These are phyloP conservation scores for Apostasia ramifera DNA, from an alignment of 106 monocot genomes.

Conservation along the genomic window DNA sequence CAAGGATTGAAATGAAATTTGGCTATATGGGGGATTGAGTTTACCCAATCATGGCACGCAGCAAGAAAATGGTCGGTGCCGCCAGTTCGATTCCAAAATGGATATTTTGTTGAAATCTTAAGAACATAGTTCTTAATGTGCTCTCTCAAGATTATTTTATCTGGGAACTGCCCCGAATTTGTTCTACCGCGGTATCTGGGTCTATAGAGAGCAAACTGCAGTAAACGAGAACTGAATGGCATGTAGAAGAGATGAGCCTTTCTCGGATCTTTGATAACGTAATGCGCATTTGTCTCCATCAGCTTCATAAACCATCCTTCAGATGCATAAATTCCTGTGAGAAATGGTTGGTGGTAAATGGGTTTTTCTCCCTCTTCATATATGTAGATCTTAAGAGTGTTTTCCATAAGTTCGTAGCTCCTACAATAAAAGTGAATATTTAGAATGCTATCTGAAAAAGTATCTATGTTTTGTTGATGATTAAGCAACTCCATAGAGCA, in stretches of 20 bases:
- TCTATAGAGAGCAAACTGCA: slow-evolving; percentile 19
- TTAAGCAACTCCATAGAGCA: too few relatives aligned
- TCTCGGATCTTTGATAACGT: slow-evolving; percentile 17
- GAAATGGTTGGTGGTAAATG: slow-evolving; percentile 35
- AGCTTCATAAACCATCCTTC: slow-evolving; percentile 71
- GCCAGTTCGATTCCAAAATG: slow-evolving; percentile 53
- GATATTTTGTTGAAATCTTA: slow-evolving; percentile 32
- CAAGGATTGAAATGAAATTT: too few relatives aligned
- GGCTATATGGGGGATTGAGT: not conserved
- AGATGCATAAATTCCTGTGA: slow-evolving; percentile 51
- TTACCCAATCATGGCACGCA: slow-evolving; percentile 58
- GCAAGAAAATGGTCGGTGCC: slow-evolving; percentile 49
- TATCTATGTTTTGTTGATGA: too few relatives aligned
- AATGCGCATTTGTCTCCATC: slow-evolving; percentile 28
- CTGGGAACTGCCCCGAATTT: slow-evolving; percentile 10
- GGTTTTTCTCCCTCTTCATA: slow-evolving; percentile 42
- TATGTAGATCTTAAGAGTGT: slow-evolving; percentile 38
- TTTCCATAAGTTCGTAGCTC: slow-evolving; percentile 60
- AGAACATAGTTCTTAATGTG: slow-evolving; percentile 28
- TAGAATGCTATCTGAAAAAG: not conserved
- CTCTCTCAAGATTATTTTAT: slow-evolving; percentile 4
- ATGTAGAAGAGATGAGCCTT: slow-evolving; percentile 55
- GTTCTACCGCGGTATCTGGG: slow-evolving; percentile 22
- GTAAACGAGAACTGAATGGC: slow-evolving; percentile 38
- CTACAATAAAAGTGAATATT: slow-evolving; percentile 11